These are phyloP conservation scores for Chenopodium album DNA, from an alignment of 148 eudicot species.

Conservation along the genomic window DNA sequence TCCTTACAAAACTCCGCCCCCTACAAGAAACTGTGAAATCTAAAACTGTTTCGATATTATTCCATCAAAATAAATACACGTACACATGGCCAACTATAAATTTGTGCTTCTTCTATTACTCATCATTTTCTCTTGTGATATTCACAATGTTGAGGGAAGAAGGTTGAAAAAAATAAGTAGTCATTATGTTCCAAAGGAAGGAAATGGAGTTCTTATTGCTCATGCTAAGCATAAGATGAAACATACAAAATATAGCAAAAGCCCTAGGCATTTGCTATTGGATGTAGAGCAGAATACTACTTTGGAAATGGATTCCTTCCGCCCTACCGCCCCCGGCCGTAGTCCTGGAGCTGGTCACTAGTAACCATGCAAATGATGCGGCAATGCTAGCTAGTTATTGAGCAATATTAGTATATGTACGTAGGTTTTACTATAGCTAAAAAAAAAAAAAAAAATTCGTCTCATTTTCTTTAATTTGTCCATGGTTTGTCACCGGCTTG, in stretches of 20 bases:
- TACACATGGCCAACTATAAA: neutral
- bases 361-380: too few species aligned
- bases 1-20: too few species aligned
- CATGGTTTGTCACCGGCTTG: neutral
- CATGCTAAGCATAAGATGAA: neutral
- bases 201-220: neutral
- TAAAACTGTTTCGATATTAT: too few species aligned
- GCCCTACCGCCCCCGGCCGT: constrained; percentile 29
- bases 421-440: neutral
- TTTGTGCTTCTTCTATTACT: constrained; percentile 6
- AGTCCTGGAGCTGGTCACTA: constrained; percentile 39
- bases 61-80: neutral
- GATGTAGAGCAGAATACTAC: neutral
- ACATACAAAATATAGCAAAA: neutral
- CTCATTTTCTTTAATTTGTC: neutral
- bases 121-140: constrained; percentile 1
- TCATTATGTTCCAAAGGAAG: neutral
- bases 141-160: constrained; percentile 18
- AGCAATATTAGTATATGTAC: neutral
- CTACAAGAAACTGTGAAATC: too few species aligned
- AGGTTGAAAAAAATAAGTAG: neutral
- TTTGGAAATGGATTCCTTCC: constrained; percentile 30
- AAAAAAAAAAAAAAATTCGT: neutral
- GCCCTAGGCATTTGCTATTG: neutral
- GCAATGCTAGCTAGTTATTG: neutral